Percentiles rank a stretch among this genome's conserved stretches.
phyloP scores from a whole-genome alignment of 2,329 filamentous ascomycete genomes.

The Trichothecium sympodiale region DNA sequence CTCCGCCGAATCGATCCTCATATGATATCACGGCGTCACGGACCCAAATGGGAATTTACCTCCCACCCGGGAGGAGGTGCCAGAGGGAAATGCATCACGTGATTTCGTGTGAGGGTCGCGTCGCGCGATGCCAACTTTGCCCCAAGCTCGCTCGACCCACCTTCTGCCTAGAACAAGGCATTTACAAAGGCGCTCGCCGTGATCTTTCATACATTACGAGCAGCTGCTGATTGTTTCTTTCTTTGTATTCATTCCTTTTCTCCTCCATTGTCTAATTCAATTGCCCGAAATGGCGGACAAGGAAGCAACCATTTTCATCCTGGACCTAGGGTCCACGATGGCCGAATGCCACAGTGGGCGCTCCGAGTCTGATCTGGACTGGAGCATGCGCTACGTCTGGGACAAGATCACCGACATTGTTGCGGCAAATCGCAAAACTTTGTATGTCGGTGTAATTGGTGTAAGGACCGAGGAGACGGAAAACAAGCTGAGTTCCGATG shows the following conservation, averaged over 20 bases:
- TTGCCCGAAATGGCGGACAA: constrained; percentile 66
- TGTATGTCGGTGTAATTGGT: constrained; percentile 69
- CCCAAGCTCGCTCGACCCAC: constrained; percentile 2
- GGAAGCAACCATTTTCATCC: constrained; percentile 82
- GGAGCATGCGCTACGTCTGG: constrained; percentile 86
- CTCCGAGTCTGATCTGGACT: constrained; percentile 72
- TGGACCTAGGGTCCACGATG: constrained; percentile 87
- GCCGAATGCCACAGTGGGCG: constrained; percentile 59
- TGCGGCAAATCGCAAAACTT: constrained; percentile 54
- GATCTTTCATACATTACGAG: background rate
- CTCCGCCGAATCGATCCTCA: no score
- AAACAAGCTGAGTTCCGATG: constrained; percentile 56
- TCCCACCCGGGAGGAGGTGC: background rate
- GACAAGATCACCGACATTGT: constrained; percentile 69
- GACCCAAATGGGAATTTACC: no score
- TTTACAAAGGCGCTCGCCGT: no score
- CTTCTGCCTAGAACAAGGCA: constrained; percentile 10
- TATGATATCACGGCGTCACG: no score
- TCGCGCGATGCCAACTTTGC: constrained; percentile 6
- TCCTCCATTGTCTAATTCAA: constrained; percentile 1
- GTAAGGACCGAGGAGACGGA: constrained; percentile 68
- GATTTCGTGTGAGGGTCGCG: constrained; percentile 17
- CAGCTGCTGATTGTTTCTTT: background rate
- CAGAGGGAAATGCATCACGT: constrained; percentile 12
- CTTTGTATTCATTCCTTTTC: background rate